Evolutionary conservation across 148 eudicot genomes (phyloP), one percentile per base, ranked within the genome.

Genomic region (Spergularia marina): DNA sequence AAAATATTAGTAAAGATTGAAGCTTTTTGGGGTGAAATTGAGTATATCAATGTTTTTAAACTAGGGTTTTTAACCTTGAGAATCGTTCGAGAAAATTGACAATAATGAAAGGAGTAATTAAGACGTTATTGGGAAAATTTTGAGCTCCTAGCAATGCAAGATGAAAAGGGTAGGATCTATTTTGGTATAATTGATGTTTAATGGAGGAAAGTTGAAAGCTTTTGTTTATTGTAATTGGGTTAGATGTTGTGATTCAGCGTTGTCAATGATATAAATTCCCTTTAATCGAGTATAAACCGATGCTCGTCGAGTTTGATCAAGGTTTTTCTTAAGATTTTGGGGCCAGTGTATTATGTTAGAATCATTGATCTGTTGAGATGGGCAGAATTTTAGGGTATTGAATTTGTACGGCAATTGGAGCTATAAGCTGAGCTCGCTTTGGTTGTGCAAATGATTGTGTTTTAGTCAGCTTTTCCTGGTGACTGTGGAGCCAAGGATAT

Each of bases 171-270:
- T 51, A 51, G 9, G 40, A 68, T 68, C 7, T 52, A 49, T 20
- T 51, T 68, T 47, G 56, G 71, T 49, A 12, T 51, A 68, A 49
- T 68, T 21, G 57, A 49, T 21, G 58, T 64, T 40, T 9, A 54
- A 5, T 78, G 2, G 21, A 53, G 65, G 65, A 65, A 77, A 62
- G 18, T 39, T 71, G 6, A 59, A 39, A 53, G 4, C 62, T 44
- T 44, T 44, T 41, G 44, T 44, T 30, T 44, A 21, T 8, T 51
- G 14, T 11, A 52, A 51, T 63, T 61, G 23, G 40, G 36, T 18
- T 0, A 39, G 0, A 16, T 53, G 5, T 34, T 17, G 70, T 25
- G 10, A 64, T 64, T 44, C 30, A 44, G 10, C 49, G 10, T 11
- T 10, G 14, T 57, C 23, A 41, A 47, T 25, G 58, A 49, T 41